Evolutionary conservation across 106 monocot genomes (phyloP), one percentile per base, ranked within the genome.

Genomic region (Dendrobium nobile): DNA sequence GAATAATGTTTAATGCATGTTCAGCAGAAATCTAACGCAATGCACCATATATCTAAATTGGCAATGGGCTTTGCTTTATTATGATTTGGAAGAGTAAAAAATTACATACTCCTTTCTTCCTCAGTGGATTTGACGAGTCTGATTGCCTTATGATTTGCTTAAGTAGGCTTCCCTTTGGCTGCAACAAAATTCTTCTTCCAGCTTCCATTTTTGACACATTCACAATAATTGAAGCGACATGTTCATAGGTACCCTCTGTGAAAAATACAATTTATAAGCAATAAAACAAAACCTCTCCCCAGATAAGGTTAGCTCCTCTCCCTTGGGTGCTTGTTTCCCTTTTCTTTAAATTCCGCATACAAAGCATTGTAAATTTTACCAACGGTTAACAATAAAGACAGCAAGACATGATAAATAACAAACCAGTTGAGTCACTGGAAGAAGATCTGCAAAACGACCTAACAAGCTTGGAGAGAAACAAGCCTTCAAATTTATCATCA

Each of bases 71-170:
- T 47, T 54, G 20, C 73, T 45, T 80, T 45, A 26, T 11, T 67
- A 55, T 73, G 19, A 80, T 15, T 19, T 68, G 18, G n/a, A 55
- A 67, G 17, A 20, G 8, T 43, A 5, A 77, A 73, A 40, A 20
- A 78, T 18, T 16, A 16, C 41, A 64, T 95, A 99, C 98, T 91
- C 98, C 98, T 82, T 90, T 99, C 80, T 93, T 95, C 79, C 95
- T 88, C 19, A 93, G 78, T 59, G 79, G 84, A 82, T 79, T 95
- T 82, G 87, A 18, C 20, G 98, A 95, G 73, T 99, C 98, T 83
- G 84, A 89, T 72, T 99, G 95, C 33, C 86, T 87, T 77, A 95
- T 87, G 77, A 91, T 88, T 85, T 99, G 98, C 88, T 99, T 99
- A 41, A 99, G 70, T 80, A 99, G 91, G 17, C 86, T 85, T 82